Conservation (phyloP, 805 yeast genomes). For the Spathaspora arborariae region DNA sequence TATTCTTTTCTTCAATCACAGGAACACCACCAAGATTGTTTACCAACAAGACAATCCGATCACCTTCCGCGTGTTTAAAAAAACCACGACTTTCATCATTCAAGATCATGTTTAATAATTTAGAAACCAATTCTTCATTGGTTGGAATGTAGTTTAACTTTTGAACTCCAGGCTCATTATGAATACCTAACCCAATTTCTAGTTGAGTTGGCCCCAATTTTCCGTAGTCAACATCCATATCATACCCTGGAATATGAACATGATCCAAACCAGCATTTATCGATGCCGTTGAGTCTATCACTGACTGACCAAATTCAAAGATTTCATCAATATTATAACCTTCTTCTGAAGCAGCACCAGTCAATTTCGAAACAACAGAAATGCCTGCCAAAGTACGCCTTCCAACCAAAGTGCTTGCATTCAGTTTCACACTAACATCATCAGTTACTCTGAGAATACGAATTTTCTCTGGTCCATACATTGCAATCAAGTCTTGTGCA, state of each 20-base stretch:
- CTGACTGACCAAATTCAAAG: constrained; percentile 21
- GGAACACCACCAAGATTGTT: constrained; percentile 39
- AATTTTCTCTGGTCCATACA: constrained; percentile 26
- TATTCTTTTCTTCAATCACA: constrained; percentile 26
- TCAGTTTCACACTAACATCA: constrained; percentile 32
- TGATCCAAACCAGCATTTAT: constrained; percentile 37
- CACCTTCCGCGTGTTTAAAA: constrained; percentile 23
- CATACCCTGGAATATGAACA: constrained; percentile 34
- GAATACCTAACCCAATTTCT: constrained; percentile 37
- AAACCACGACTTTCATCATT: constrained; percentile 28
- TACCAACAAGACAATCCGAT: constrained; percentile 25
- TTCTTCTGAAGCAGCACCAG: constrained; percentile 28
- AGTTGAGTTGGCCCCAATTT: constrained; percentile 23
- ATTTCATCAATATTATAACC: constrained; percentile 22
- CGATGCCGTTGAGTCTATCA: constrained; percentile 26
- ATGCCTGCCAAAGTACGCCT: constrained; percentile 35
- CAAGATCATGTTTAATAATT: constrained; percentile 22
- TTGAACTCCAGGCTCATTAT: constrained; percentile 36
- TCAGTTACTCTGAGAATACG: constrained; percentile 28
- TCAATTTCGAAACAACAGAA: constrained; percentile 24
- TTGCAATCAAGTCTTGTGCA: constrained; percentile 29
- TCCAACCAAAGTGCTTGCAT: constrained; percentile 29
- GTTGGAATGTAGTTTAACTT: constrained; percentile 26
- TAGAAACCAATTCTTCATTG: constrained; percentile 26
- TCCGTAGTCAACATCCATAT: constrained; percentile 17